Percentiles rank a stretch among this genome's conserved stretches.
Evolutionary conservation across 345 rosid genomes (phyloP).

Genomic region (Brassica carinata): DNA sequence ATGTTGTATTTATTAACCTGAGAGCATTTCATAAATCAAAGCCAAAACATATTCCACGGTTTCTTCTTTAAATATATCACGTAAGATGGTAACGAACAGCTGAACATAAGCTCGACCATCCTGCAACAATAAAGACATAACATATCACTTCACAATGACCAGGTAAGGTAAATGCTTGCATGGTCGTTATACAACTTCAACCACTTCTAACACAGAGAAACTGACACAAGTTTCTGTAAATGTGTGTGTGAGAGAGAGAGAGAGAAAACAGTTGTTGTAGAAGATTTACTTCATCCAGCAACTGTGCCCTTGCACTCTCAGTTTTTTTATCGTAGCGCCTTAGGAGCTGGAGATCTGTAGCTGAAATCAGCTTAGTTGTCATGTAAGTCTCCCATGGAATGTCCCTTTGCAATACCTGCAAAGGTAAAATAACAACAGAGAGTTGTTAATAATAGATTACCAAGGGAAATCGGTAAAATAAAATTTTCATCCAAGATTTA

Average conservation of each 20-base stretch:
- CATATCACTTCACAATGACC: slow-evolving; percentile 18
- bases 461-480: too few species aligned
- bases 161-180: not conserved
- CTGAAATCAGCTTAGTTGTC: slow-evolving; percentile 87
- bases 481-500: too few species aligned
- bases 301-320: slow-evolving; percentile 77
- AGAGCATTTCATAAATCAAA: slow-evolving; percentile 85
- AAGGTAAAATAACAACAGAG: slow-evolving; percentile 7
- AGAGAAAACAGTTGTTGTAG: not conserved
- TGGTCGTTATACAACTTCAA: not conserved
- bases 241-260: not conserved
- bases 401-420: slow-evolving; percentile 85
- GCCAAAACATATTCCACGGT: slow-evolving; percentile 97
- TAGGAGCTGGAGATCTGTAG: slow-evolving; percentile 79
- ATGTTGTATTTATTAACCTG: slow-evolving; percentile 49
- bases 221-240: not conserved
- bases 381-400: slow-evolving; percentile 99
- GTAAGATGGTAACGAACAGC: slow-evolving; percentile 82
- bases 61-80: slow-evolving; percentile 90
- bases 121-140: slow-evolving; percentile 50
- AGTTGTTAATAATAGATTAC: too few species aligned
- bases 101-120: slow-evolving; percentile 92
- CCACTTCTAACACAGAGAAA: not conserved
- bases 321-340: slow-evolving; percentile 86
- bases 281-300: slow-evolving; percentile 77